These are phyloP conservation scores for Gloeostereum incarnatum DNA, from an alignment of 768 basidiomycete genomes.

Conservation along the genomic window DNA sequence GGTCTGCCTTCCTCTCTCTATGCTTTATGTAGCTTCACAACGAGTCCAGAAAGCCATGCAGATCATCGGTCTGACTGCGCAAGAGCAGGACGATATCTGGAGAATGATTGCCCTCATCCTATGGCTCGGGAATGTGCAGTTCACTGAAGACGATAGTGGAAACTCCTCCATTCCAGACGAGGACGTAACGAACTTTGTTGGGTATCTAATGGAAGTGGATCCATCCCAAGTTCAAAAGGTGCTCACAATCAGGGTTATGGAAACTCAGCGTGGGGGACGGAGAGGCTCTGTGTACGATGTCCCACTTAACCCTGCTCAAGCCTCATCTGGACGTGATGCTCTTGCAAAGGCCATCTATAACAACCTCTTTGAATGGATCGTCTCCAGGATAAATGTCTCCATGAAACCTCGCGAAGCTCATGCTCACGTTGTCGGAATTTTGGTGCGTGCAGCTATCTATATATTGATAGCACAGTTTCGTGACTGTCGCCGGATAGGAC, in stretches of 20 bases:
- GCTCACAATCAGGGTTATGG: conserved; percentile 76
- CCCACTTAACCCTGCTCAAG: conserved; percentile 89
- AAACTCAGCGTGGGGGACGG: conserved; percentile 88
- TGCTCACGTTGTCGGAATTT: conserved; percentile 84
- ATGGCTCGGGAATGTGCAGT: conserved; percentile 96
- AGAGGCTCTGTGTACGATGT: conserved; percentile 97
- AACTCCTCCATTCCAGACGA: conserved; percentile 76
- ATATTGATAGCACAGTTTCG: neutral
- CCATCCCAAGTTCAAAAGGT: conserved; percentile 74
- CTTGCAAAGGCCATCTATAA: conserved; percentile 95
- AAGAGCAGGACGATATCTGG: conserved; percentile 90
- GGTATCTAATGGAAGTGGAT: conserved; percentile 89
- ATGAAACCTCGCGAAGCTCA: conserved; percentile 80
- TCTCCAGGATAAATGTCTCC: conserved; percentile 88
- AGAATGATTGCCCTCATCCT: conserved; percentile 86
- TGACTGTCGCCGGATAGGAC: conserved; percentile 41
- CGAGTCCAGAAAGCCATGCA: conserved; percentile 78
- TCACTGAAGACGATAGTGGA: conserved; percentile 80
- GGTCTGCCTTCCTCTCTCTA: conserved; percentile 16
- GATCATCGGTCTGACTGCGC: conserved; percentile 74
- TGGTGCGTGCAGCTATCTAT: conserved; percentile 61
- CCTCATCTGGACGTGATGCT: conserved; percentile 81
- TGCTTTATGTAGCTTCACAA: conserved; percentile 4
- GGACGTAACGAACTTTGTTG: conserved; percentile 90
- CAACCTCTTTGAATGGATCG: conserved; percentile 99